A percentile compares a stretch with the other conserved stretches of the same genome.
phyloP scores from a whole-genome alignment of 192 early-diverging fungal genomes.

The Piromyces finnis region DNA sequence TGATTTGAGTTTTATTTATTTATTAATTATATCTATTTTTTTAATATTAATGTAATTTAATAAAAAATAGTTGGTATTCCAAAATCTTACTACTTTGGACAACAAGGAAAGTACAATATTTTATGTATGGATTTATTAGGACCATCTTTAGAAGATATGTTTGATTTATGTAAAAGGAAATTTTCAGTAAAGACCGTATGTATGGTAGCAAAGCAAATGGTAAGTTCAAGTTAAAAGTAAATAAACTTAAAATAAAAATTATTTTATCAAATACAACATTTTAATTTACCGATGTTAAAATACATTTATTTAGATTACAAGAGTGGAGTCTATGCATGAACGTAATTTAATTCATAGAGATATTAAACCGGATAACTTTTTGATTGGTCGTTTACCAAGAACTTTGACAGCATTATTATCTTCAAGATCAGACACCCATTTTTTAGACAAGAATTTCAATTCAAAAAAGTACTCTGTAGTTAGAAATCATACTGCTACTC shows the following conservation, averaged over 20 bases:
- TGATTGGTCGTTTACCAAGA: conserved; percentile 60
- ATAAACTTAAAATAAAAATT: background rate
- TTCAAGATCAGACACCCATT: background rate
- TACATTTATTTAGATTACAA: conserved; percentile 3
- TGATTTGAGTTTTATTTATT: too few species aligned
- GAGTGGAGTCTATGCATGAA: conserved; percentile 87
- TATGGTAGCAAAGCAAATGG: conserved; percentile 93
- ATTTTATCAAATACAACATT: too few species aligned
- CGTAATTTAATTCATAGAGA: conserved; percentile 91
- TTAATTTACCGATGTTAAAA: too few species aligned
- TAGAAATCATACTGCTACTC: conserved; percentile 28
- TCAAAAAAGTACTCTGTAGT: conserved; percentile 10
- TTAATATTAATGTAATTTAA: too few species aligned
- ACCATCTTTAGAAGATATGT: conserved; percentile 84
- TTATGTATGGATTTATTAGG: conserved; percentile 89
- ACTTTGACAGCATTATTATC: background rate
- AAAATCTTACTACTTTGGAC: conserved; percentile 83
- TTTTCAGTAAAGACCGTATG: conserved; percentile 85
- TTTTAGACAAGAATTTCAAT: background rate
- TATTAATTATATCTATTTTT: too few species aligned
- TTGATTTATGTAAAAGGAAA: conserved; percentile 81
- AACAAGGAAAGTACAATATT: conserved; percentile 89
- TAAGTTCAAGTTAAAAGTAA: conserved; percentile 6
- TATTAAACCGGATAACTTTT: conserved; percentile 98
- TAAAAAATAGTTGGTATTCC: conserved; percentile 70